phyloP scores from a whole-genome alignment of 208 protist genomes.

The Trypanosoma scelopori region DNA sequence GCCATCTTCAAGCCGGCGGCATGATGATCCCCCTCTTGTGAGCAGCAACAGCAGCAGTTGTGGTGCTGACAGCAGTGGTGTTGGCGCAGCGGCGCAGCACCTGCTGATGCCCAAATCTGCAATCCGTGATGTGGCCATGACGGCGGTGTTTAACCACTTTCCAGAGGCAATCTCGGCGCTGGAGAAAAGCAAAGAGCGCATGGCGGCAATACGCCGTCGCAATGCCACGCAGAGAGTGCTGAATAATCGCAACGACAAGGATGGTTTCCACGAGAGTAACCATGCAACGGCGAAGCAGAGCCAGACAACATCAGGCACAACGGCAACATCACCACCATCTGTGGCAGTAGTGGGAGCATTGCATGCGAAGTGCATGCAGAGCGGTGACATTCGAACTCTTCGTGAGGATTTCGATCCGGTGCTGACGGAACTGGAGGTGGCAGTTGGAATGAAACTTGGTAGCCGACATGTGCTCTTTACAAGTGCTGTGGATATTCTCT shows the following conservation, averaged over 20 bases:
- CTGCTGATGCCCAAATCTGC: slow-evolving; percentile 72
- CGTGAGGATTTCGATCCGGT: slow-evolving; percentile 88
- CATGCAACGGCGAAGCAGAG: neutral
- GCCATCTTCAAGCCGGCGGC: slow-evolving; percentile 18
- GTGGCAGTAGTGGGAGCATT: slow-evolving; percentile 7
- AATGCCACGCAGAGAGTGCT: slow-evolving; percentile 28
- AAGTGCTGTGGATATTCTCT: slow-evolving; percentile 58
- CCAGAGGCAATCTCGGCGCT: slow-evolving; percentile 61
- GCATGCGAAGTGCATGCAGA: slow-evolving; percentile 44
- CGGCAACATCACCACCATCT: slow-evolving; percentile 10
- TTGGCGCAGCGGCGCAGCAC: slow-evolving; percentile 60
- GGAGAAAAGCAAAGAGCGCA: slow-evolving; percentile 54
- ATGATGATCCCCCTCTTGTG: slow-evolving; percentile 6
- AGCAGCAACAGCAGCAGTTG: slow-evolving; percentile 14
- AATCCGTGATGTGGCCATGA: slow-evolving; percentile 67
- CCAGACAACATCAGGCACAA: neutral
- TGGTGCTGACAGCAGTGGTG: neutral
- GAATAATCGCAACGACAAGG: neutral
- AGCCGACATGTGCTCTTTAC: slow-evolving; percentile 87
- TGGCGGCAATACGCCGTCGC: slow-evolving; percentile 40
- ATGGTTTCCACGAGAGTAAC: neutral
- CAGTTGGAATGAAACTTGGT: slow-evolving; percentile 81
- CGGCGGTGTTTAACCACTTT: slow-evolving; percentile 63
- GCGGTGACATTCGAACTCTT: slow-evolving; percentile 63
- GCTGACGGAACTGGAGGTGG: slow-evolving; percentile 69